Evolutionary conservation across 1,284 basidiomycete genomes (phyloP).

Genomic region (Leccinum cinnamomeum): DNA sequence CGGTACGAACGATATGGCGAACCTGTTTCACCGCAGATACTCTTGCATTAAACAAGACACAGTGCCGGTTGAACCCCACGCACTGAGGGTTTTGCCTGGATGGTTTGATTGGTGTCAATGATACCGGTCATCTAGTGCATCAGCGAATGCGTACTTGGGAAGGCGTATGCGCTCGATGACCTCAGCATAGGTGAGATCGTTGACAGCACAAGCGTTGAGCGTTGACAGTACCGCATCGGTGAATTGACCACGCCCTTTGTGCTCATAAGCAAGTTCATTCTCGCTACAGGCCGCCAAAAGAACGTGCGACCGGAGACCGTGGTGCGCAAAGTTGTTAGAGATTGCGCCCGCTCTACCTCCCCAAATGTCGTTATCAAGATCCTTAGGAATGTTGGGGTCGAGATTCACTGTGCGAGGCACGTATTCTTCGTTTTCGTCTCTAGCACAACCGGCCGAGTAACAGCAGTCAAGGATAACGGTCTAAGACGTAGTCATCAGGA

Average conservation of each 20-base stretch:
- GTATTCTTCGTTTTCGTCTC: conserved; percentile 14
- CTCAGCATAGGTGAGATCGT: conserved; percentile 17
- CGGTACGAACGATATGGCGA: background rate
- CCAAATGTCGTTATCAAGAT: too few relatives aligned
- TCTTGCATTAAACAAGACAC: conserved; percentile 20
- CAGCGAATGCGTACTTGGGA: conserved; percentile 3
- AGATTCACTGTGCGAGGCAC: too few relatives aligned
- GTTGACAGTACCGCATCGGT: conserved; percentile 17
- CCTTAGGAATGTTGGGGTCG: too few relatives aligned
- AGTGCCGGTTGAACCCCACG: conserved; percentile 17
- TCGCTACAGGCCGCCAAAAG: conserved; percentile 55
- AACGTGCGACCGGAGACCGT: conserved; percentile 42
- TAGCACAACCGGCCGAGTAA: conserved; percentile 46
- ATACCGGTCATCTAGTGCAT: too few relatives aligned
- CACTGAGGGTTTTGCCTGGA: conserved; percentile 22
- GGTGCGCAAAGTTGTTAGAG: too few relatives aligned
- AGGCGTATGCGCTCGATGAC: conserved; percentile 13
- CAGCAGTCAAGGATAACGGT: conserved; percentile 62
- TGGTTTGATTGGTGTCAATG: background rate
- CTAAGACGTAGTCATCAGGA: conserved; percentile 4
- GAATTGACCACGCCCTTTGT: conserved; percentile 12
- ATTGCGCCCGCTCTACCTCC: too few relatives aligned
- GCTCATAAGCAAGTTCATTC: conserved; percentile 34
- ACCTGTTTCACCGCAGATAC: conserved; percentile 2
- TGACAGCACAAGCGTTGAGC: conserved; percentile 4